These are phyloP conservation scores for Termitomyces eurrhizus DNA, from an alignment of 768 basidiomycete genomes.

Conservation along the genomic window DNA sequence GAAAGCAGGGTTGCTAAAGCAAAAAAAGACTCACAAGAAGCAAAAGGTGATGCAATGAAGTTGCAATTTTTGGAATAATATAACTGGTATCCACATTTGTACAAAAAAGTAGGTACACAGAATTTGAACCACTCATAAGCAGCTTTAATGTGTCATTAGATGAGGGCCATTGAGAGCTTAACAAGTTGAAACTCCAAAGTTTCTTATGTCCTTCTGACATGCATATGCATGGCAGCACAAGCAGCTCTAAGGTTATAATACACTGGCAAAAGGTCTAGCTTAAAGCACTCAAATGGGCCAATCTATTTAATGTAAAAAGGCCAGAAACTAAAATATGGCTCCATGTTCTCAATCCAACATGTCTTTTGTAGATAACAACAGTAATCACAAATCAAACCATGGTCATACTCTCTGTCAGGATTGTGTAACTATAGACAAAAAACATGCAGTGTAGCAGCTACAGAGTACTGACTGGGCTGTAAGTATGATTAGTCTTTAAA, in stretches of 20 bases:
- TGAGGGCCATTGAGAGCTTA: neutral
- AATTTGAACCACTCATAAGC: neutral
- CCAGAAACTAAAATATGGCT: conserved; percentile 3
- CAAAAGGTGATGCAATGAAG: no score
- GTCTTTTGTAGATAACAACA: neutral
- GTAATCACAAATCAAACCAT: neutral
- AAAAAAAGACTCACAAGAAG: neutral
- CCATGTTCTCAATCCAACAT: neutral
- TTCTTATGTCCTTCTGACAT: neutral
- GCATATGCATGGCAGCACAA: no score
- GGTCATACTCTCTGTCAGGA: no score
- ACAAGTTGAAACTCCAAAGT: neutral
- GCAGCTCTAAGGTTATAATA: neutral
- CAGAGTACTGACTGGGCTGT: no score
- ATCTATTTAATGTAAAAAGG: neutral
- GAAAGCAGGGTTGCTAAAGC: no score
- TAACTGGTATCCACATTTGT: no score
- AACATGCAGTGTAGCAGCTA: no score
- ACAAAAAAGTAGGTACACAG: no score
- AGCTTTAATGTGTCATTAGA: neutral
- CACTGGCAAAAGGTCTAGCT: no score
- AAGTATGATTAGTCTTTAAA: no score
- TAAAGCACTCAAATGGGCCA: neutral
- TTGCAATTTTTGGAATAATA: no score
- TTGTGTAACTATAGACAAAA: no score